Evolutionary conservation across 805 yeast species (phyloP), one percentile per base, ranked within the genome.

Genomic region (Wickerhamomyces canadensis): DNA sequence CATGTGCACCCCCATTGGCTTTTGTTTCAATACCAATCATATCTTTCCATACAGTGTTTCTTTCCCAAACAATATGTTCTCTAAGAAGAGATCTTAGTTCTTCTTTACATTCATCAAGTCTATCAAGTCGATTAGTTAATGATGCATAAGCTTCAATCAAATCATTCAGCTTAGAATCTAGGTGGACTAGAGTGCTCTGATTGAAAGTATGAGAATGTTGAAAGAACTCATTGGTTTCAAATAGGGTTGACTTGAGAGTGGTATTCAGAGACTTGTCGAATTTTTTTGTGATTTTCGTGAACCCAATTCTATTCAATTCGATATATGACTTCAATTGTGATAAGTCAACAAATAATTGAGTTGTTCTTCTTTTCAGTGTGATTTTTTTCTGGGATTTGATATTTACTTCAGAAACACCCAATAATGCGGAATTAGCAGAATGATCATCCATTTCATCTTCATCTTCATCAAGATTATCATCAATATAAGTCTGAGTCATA

Each of bases 11-110:
- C 13, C 51, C 54, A 36, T 57, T 58, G 2, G 84, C 67, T 44
- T 85, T 80, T 40, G 91, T 68, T 54, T 86, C 95, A 52, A 89
- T 63, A 6, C 93, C 91, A 45, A 89, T 74, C 81, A 91, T 80
- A 57, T 89, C 96, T 51, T 93, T 79, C 98, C 98, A 89, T 15
- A 88, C 95, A 0, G 96, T 89, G 55, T 85, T 85, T 61, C 98
- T 75, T 62, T 89, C 97, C 94, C 96, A 91, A 15, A 89, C 96
- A 33, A 89, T 84, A 57, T 88, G 94, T 52, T 91, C 97, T 42
- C 96, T 74, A 45, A 91, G 63, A 43, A 71, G 76, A 2, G 79
- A 69, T 38, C 76, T 74, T 43, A 80, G 61, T 50, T 78, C 84
- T 4, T 68, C 58, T 46, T 63, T 71, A 24, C 78, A 76, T 9